These are phyloP conservation scores for Pharnaceum exiguum DNA, from an alignment of 148 eudicot genomes.

Conservation along the genomic window DNA sequence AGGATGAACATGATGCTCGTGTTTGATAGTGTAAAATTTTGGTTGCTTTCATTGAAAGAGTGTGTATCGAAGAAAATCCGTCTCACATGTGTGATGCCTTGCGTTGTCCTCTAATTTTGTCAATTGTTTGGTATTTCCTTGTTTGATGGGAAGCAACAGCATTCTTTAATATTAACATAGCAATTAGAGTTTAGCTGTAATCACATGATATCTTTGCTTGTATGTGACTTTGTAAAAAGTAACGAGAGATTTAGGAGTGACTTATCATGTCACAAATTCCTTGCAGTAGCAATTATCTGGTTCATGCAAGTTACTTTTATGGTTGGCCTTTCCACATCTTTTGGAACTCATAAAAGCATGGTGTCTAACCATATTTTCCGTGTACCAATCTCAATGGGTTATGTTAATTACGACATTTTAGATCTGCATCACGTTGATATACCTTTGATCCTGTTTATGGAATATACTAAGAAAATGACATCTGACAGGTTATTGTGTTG, in stretches of 20 bases:
- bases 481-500: constrained; percentile 2
- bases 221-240: not conserved
- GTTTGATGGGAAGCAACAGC: not conserved
- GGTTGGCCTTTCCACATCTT: not conserved
- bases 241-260: not conserved
- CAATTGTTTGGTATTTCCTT: too few species aligned
- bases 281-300: constrained; percentile 20
- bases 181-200: constrained; percentile 10
- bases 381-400: not conserved
- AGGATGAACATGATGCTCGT: too few species aligned
- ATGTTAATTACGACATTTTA: not conserved
- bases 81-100: too few species aligned
- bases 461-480: not conserved
- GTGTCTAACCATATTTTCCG: not conserved
- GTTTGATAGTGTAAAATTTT: too few species aligned
- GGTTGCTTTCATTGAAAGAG: too few species aligned
- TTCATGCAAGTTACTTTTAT: constrained; percentile 13
- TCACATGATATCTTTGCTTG: constrained; percentile 26
- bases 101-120: too few species aligned
- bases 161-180: not conserved
- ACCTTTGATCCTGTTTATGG: constrained; percentile 6
- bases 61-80: too few species aligned
- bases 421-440: not conserved
- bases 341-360: not conserved
- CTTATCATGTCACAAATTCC: constrained; percentile 12